Evolutionary conservation across 2,329 filamentous ascomycete genomes (phyloP).

Genomic region (Colletotrichum gigasporum): DNA sequence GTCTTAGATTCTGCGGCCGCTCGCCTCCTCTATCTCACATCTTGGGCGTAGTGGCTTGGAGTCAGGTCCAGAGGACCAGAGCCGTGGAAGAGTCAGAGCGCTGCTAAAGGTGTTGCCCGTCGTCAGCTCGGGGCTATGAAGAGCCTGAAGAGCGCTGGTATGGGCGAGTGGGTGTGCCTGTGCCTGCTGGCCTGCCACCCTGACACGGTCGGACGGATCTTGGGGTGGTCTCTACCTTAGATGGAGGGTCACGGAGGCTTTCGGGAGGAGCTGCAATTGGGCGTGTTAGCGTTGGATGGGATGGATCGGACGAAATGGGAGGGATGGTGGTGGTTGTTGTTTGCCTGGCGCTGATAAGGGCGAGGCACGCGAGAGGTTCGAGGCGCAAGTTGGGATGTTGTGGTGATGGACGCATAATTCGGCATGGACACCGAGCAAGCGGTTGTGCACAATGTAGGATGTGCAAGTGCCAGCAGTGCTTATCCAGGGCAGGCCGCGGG

Average conservation of each 20-base stretch:
- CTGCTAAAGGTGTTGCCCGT: not conserved
- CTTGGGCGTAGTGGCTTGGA: not conserved
- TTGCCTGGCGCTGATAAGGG: slow-evolving; percentile 13
- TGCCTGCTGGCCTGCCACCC: not conserved
- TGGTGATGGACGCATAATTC: slow-evolving; percentile 9
- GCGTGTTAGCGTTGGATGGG: not conserved
- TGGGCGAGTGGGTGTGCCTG: not conserved
- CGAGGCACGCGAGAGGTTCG: slow-evolving; percentile 1
- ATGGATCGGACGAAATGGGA: slow-evolving; percentile 18
- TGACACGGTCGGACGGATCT: not conserved
- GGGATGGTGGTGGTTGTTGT: slow-evolving; percentile 12
- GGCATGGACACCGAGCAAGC: not conserved
- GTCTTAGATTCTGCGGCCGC: slow-evolving; percentile 11
- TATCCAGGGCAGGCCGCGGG: not conserved
- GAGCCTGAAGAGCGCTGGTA: not conserved
- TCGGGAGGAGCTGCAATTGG: slow-evolving; percentile 1
- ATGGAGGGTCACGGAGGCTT: slow-evolving; percentile 18
- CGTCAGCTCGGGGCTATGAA: not conserved
- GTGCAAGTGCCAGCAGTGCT: not conserved
- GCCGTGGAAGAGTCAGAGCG: not conserved
- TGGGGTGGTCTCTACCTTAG: not conserved
- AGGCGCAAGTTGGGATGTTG: not conserved
- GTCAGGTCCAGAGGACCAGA: slow-evolving; percentile 12
- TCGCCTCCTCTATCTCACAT: not conserved
- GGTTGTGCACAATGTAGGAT: not conserved